A percentile compares a stretch with the other conserved stretches of the same genome.
Evolutionary conservation across 257 asterid genomes (phyloP).

Genomic region (Eucommia ulmoides): DNA sequence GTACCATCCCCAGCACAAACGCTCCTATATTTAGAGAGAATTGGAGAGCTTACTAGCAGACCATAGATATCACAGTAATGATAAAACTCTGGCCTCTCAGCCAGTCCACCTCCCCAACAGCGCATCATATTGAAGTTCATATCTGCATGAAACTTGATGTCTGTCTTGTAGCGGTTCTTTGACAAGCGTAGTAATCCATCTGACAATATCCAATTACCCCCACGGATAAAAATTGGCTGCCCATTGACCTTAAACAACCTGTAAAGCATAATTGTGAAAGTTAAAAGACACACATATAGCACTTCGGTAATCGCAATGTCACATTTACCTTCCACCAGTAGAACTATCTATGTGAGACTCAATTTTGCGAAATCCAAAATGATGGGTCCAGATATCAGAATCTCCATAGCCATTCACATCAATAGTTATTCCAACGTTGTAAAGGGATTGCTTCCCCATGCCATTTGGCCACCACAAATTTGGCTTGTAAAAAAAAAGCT

Average conservation of each 20-base stretch:
- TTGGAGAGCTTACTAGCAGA: conserved; percentile 44
- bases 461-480: conserved; percentile 99
- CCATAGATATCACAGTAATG: conserved; percentile 86
- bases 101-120: conserved; percentile 97
- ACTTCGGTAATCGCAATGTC: no score
- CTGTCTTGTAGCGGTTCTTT: conserved; percentile 67
- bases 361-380: conserved; percentile 87
- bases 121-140: conserved; percentile 99
- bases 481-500: conserved; percentile 88
- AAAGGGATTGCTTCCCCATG: conserved; percentile 87
- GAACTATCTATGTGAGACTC: conserved; percentile 56
- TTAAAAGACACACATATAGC: background rate
- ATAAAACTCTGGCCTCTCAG: conserved; percentile 98
- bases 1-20: no score
- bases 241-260: conserved; percentile 94
- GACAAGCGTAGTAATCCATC: conserved; percentile 90
- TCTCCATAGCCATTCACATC: conserved; percentile 66
- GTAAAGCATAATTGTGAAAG: conserved; percentile 12
- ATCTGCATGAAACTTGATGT: conserved; percentile 91
- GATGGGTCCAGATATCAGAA: conserved; percentile 82
- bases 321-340: conserved; percentile 97
- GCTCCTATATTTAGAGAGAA: no score
- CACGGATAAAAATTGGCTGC: conserved; percentile 81
- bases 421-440: conserved; percentile 67
- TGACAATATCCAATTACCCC: conserved; percentile 96